Base-by-base conservation (phyloP, 1,284 basidiomycete species). In the Cryptococcus sp. region DNA sequence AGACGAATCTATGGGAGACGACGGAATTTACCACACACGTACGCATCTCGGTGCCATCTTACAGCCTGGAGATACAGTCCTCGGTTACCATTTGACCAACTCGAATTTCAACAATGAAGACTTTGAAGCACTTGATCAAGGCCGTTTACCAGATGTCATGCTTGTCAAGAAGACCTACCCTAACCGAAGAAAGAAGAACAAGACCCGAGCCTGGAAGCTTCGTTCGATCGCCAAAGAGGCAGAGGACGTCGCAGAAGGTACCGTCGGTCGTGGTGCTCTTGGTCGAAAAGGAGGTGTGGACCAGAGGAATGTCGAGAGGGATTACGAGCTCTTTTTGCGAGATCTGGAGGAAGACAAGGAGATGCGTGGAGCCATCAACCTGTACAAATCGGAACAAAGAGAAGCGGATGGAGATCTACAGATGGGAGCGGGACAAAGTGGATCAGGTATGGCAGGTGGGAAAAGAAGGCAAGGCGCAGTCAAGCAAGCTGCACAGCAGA, bases 291-390 rank as follows among this genome's bases (percentile, higher is more conserved):
- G 92, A 37, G 92, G 92, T 41, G 79, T 91, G 48, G 93, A 98
- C 74, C 83, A 87, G 76, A 87, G 83, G 78, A 92, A 92, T 78
- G 90, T 98, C 56, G 92, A 98, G 70, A 85, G 90, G 70, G 94
- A 98, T 70, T 98, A 98, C 73, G 94, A 98, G 78, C 65, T 91
- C 57, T 98, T 98, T 84, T 78, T 98, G 75, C 82, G 89, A 48
- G 93, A 98, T 66, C 76, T 98, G 52, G 94, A 98, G 76, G 94
- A 98, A 75, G 94, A 98, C 77, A 86, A 88, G 47, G 94, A 98
- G 79, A 79, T 98, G 80, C 83, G 94, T 48, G 81, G 82, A 16
- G 84, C 84, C 16, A 86, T 98, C 66, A 96, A 98, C 76, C 67
- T 98, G 52, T 98, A 93, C 78, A 88, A 87, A 76, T 78, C 82